Conservation (phyloP, 441 rosid species). For the Gossypium schwendimanii region DNA sequence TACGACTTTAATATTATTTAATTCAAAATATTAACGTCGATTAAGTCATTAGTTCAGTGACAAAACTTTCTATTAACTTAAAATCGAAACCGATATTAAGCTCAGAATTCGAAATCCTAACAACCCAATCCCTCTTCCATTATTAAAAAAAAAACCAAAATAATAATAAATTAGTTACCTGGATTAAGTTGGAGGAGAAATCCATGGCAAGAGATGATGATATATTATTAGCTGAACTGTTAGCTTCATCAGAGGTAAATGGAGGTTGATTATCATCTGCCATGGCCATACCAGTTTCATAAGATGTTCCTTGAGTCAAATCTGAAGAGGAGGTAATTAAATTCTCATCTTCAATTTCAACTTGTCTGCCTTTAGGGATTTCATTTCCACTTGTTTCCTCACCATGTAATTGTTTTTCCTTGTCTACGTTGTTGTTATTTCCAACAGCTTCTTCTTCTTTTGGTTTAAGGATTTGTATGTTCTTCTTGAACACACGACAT, state of each 20-base stretch:
- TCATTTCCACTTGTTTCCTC: conserved; percentile 12
- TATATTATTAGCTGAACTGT: conserved; percentile 28
- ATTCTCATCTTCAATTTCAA: conserved; percentile 28
- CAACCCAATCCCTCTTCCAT: too few relatives aligned
- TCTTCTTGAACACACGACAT: conserved; percentile 75
- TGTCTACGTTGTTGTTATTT: conserved; percentile 2
- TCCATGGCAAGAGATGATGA: conserved; percentile 25
- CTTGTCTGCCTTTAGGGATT: conserved; percentile 20
- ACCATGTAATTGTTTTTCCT: conserved; percentile 17
- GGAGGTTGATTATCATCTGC: conserved; percentile 23
- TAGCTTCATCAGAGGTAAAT: conserved; percentile 42
- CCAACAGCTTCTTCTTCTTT: conserved; percentile 28
- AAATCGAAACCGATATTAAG: too few relatives aligned
- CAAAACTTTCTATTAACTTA: too few relatives aligned
- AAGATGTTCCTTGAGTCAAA: conserved; percentile 50
- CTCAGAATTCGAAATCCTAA: too few relatives aligned
- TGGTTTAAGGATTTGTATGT: conserved; percentile 39
- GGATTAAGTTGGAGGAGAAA: conserved; percentile 30
- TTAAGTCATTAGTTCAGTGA: too few relatives aligned
- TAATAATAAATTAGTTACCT: conserved; percentile 21
- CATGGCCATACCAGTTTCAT: conserved; percentile 19
- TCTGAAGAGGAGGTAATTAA: conserved; percentile 56
- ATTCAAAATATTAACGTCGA: too few relatives aligned
- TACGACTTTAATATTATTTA: too few relatives aligned
- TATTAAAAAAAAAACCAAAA: too few relatives aligned